Percentiles rank a stretch among this genome's conserved stretches.
phyloP scores from a whole-genome alignment of 768 basidiomycete genomes.

The Panaeolus papilionaceus region DNA sequence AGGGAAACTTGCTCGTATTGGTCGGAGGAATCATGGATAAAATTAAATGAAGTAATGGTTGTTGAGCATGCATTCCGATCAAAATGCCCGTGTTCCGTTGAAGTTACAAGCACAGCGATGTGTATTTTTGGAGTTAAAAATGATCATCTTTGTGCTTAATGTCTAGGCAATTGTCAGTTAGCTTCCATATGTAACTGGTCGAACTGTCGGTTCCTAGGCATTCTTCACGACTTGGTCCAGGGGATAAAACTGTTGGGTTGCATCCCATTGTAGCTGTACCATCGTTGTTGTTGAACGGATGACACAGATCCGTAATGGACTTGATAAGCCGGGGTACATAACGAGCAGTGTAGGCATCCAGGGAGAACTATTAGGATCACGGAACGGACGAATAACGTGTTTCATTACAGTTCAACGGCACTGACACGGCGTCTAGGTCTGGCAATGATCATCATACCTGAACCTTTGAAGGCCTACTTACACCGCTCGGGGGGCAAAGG shows the following conservation, averaged over 20 bases:
- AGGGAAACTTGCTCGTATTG: no score
- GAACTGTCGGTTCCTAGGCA: neutral
- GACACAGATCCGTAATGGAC: neutral
- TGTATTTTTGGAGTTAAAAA: neutral
- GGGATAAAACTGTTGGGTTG: neutral
- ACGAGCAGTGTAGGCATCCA: neutral
- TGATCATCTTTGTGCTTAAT: neutral
- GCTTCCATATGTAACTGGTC: neutral
- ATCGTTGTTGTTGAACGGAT: no score
- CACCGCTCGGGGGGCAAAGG: neutral
- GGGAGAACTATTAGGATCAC: neutral
- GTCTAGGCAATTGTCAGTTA: neutral
- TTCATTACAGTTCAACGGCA: neutral
- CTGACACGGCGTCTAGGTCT: neutral
- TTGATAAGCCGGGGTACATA: neutral
- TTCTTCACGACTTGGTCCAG: neutral
- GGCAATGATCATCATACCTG: neutral
- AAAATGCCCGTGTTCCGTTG: constrained; percentile 4
- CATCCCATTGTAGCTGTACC: no score
- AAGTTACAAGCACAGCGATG: neutral
- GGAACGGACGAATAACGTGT: neutral
- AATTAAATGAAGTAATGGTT: neutral
- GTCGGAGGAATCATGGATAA: neutral
- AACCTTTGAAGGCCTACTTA: neutral
- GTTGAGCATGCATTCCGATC: neutral